These are phyloP conservation scores for Geotrichum histeridarum DNA, from an alignment of 1,139 yeast genomes.

Conservation along the genomic window DNA sequence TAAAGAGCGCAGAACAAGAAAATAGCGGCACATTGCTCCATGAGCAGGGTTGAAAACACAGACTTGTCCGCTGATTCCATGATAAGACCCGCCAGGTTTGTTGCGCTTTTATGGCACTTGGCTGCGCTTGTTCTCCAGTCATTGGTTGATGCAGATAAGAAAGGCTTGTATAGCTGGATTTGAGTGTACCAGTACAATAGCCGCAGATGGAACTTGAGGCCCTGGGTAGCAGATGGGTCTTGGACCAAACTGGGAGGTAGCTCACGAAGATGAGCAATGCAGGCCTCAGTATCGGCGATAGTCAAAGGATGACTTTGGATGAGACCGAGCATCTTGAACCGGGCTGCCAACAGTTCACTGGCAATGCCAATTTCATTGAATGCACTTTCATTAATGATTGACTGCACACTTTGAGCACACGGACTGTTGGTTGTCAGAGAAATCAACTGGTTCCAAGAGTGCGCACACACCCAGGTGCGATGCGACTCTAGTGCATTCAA, in stretches of 20 bases:
- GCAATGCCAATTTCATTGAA: not conserved
- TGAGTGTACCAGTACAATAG: slow-evolving; percentile 7
- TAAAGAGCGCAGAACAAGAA: not conserved
- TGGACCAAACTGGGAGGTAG: not conserved
- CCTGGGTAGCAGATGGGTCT: not conserved
- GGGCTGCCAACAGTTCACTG: not conserved
- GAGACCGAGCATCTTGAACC: slow-evolving; percentile 12
- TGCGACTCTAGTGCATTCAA: slow-evolving; percentile 22
- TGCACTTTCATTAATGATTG: slow-evolving; percentile 4
- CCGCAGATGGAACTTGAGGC: slow-evolving; percentile 19
- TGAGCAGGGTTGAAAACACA: not conserved
- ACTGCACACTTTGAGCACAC: slow-evolving; percentile 14
- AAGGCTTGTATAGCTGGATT: not conserved
- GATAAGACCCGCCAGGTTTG: not conserved
- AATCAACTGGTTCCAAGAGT: slow-evolving; percentile 21
- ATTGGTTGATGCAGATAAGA: not conserved
- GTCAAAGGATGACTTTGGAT: not conserved
- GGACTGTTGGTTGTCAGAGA: slow-evolving; percentile 13
- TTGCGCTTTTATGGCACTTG: not conserved
- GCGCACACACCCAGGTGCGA: slow-evolving; percentile 23
- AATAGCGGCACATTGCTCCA: slow-evolving; percentile 1
- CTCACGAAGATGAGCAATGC: not conserved
- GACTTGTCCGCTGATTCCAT: not conserved
- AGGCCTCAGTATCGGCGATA: not conserved
- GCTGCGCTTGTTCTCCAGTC: not conserved